phyloP scores from a whole-genome alignment of 73 alveolate genomes.

The Diophrys appendiculata region DNA sequence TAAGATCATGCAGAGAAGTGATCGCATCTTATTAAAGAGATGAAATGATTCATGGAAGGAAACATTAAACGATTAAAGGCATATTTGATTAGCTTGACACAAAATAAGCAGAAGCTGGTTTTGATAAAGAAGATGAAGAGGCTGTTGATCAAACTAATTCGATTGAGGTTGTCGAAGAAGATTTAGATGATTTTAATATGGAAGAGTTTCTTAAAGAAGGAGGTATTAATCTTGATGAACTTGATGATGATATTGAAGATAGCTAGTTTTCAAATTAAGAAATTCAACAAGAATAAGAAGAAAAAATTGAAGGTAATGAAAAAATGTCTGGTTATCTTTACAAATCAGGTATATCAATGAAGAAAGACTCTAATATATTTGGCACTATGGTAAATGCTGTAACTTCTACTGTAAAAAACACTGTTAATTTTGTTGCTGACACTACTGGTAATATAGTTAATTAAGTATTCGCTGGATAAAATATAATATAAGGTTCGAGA shows the following conservation, averaged over 20 bases:
- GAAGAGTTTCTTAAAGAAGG: slow-evolving; percentile 66
- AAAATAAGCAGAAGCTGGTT: slow-evolving; percentile 33
- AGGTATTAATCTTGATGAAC: slow-evolving; percentile 50
- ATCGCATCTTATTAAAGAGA: slow-evolving; percentile 26
- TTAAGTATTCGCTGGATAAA: not conserved
- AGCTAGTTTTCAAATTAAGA: not conserved
- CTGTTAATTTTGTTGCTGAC: not conserved
- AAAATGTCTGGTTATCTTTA: slow-evolving; percentile 50
- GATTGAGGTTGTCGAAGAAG: slow-evolving; percentile 25
- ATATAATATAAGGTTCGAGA: slow-evolving; percentile 10
- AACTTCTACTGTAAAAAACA: not conserved
- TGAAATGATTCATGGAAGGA: slow-evolving; percentile 6
- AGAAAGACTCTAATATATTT: slow-evolving; percentile 33
- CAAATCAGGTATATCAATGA: slow-evolving; percentile 34
- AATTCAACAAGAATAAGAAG: slow-evolving; percentile 14
- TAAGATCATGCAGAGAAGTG: slow-evolving; percentile 40
- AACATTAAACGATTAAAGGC: slow-evolving; percentile 22
- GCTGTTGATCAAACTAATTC: not conserved
- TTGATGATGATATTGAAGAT: not conserved
- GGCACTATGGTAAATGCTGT: slow-evolving; percentile 45
- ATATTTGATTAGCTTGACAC: slow-evolving; percentile 49
- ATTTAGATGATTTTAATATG: slow-evolving; percentile 33
- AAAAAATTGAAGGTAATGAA: slow-evolving; percentile 38
- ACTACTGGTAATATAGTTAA: not conserved
- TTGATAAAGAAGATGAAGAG: slow-evolving; percentile 19